Evolutionary conservation across 2,329 filamentous ascomycete species (phyloP).

Genomic region (Botryotinia calthae): DNA sequence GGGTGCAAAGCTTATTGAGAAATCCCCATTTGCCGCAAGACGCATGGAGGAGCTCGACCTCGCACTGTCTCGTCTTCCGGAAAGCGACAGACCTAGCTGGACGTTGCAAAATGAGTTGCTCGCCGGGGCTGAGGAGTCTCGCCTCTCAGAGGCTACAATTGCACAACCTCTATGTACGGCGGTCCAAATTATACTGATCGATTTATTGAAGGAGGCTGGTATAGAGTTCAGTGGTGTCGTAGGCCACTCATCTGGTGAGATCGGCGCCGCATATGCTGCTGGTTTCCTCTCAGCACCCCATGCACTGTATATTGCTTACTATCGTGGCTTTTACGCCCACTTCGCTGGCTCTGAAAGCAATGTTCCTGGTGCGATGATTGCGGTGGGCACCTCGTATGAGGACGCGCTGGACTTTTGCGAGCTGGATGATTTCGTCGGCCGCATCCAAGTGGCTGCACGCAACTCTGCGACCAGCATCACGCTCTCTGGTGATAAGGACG

Average conservation of each 20-base stretch:
- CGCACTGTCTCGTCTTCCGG: slow-evolving; percentile 15
- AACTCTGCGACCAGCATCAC: slow-evolving; percentile 32
- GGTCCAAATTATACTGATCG: slow-evolving; percentile 46
- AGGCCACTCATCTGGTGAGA: slow-evolving; percentile 42
- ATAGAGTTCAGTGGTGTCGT: slow-evolving; percentile 41
- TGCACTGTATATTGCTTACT: slow-evolving; percentile 34
- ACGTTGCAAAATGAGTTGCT: slow-evolving; percentile 39
- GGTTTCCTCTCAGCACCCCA: slow-evolving; percentile 37
- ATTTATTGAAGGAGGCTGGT: slow-evolving; percentile 45
- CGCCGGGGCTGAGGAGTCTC: slow-evolving; percentile 30
- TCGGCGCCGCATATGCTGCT: slow-evolving; percentile 41
- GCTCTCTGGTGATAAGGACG: slow-evolving; percentile 31
- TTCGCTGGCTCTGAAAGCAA: slow-evolving; percentile 21
- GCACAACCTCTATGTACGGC: slow-evolving; percentile 46
- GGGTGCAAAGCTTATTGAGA: slow-evolving; percentile 23
- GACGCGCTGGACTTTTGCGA: slow-evolving; percentile 27
- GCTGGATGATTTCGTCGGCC: not conserved
- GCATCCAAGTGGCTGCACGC: slow-evolving; percentile 34
- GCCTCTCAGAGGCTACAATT: slow-evolving; percentile 37
- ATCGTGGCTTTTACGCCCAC: slow-evolving; percentile 22
- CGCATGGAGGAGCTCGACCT: slow-evolving; percentile 15
- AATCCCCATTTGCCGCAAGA: slow-evolving; percentile 30
- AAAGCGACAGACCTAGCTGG: slow-evolving; percentile 20
- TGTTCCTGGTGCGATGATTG: slow-evolving; percentile 32
- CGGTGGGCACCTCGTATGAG: slow-evolving; percentile 27